Conservation (phyloP, 768 basidiomycete genomes). For the Pleurotus tuber-regium region DNA sequence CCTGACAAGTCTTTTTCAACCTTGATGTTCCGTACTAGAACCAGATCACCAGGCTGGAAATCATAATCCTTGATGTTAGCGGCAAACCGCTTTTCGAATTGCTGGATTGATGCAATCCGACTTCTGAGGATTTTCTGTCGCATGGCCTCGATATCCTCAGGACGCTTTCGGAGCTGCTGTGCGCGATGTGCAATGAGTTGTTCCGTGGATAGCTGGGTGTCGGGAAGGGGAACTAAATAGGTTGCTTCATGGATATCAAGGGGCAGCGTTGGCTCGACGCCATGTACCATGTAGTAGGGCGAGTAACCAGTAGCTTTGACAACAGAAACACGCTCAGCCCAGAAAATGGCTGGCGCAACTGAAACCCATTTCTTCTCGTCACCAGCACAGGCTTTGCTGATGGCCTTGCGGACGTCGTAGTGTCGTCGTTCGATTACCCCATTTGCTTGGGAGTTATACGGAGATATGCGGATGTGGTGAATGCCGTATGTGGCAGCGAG, state of each 20-base stretch:
- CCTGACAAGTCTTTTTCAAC: slow-evolving; percentile 25
- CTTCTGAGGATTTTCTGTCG: slow-evolving; percentile 13
- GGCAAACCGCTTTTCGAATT: slow-evolving; percentile 22
- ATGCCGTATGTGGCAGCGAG: slow-evolving; percentile 13
- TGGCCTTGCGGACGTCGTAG: slow-evolving; percentile 17
- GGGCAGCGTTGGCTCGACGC: slow-evolving; percentile 20
- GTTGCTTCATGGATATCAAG: slow-evolving; percentile 26
- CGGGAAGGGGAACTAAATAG: slow-evolving; percentile 16
- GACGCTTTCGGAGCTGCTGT: slow-evolving; percentile 23
- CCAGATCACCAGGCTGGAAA: slow-evolving; percentile 28
- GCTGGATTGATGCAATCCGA: slow-evolving; percentile 17
- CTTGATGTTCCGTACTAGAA: slow-evolving; percentile 30
- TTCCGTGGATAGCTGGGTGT: background rate
- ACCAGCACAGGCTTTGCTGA: slow-evolving; percentile 13
- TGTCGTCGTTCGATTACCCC: slow-evolving; percentile 28
- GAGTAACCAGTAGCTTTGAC: slow-evolving; percentile 16
- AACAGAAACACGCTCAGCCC: slow-evolving; percentile 16
- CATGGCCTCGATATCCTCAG: slow-evolving; percentile 19
- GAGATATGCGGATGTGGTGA: slow-evolving; percentile 28
- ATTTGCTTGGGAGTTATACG: slow-evolving; percentile 34
- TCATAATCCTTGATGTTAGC: slow-evolving; percentile 18
- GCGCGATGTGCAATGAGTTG: background rate
- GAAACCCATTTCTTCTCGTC: slow-evolving; percentile 19
- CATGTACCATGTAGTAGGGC: slow-evolving; percentile 18
- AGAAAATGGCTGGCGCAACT: slow-evolving; percentile 9